Evolutionary conservation across 1,284 basidiomycete genomes (phyloP).

Genomic region (Sparassis latifolia): DNA sequence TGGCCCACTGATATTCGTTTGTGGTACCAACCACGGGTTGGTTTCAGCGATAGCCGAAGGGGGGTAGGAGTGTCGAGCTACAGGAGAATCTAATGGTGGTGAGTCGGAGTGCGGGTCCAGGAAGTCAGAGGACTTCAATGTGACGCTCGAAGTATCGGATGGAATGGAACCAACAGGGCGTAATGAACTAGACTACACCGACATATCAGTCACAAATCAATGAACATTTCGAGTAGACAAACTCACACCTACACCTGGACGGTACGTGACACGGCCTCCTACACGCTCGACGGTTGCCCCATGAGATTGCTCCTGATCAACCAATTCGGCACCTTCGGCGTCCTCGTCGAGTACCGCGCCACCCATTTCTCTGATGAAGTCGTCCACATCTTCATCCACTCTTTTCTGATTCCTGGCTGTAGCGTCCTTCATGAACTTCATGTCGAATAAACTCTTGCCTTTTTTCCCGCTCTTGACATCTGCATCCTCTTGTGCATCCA

Average conservation of each 20-base stretch:
- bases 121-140: conserved; percentile 53
- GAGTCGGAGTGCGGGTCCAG: conserved; percentile 26
- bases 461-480: conserved; percentile 28
- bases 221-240: background rate
- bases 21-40: conserved; percentile 71
- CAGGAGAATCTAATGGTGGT: conserved; percentile 14
- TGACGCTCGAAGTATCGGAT: conserved; percentile 66
- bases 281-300: conserved; percentile 37
- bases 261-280: conserved; percentile 55
- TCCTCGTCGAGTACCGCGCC: conserved; percentile 27
- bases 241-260: conserved; percentile 41
- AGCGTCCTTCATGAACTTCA: conserved; percentile 96
- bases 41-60: conserved; percentile 15
- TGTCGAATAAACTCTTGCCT: conserved; percentile 71
- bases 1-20: conserved; percentile 30
- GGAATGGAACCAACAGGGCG: conserved; percentile 39
- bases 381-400: conserved; percentile 58
- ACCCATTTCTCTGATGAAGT: conserved; percentile 66
- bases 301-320: conserved; percentile 26
- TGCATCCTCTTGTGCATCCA: conserved; percentile 35
- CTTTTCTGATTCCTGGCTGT: conserved; percentile 59
- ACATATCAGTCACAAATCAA: background rate
- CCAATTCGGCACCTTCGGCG: conserved; percentile 29
- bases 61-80: conserved; percentile 9
- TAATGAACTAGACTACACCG: conserved; percentile 4